These are phyloP conservation scores for Nephelium lappaceum DNA, from an alignment of 345 rosid genomes.

Conservation along the genomic window DNA sequence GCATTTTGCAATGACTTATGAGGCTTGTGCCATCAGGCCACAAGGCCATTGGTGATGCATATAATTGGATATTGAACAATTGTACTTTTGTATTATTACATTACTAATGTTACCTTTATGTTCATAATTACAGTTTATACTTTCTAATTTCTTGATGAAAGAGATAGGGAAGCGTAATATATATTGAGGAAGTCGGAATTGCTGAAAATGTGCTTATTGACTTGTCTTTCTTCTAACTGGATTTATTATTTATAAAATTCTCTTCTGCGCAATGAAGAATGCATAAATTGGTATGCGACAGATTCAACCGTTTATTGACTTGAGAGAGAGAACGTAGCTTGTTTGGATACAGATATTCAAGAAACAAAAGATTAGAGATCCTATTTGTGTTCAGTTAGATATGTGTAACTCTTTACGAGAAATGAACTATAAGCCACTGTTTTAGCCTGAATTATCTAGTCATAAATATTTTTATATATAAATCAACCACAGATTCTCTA, in stretches of 20 bases:
- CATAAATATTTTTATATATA: background rate
- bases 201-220: background rate
- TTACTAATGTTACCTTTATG: background rate
- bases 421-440: background rate
- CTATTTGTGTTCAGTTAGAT: no score
- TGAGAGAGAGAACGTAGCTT: background rate
- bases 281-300: background rate
- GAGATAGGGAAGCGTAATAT: background rate
- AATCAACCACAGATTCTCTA: background rate
- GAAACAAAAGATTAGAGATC: constrained; percentile 1
- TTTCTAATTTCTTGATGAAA: background rate
- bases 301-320: background rate
- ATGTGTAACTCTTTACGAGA: no score
- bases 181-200: background rate
- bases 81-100: background rate
- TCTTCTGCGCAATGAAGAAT: background rate
- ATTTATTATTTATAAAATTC: background rate
- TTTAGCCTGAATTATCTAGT: background rate
- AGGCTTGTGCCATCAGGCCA: background rate
- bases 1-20: background rate
- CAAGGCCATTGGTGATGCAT: background rate
- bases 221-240: background rate
- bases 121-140: background rate
- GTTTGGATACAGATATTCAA: background rate
- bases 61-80: background rate